Evolutionary conservation across 805 yeast species (phyloP).

Genomic region (Nakazawaea siamensis): DNA sequence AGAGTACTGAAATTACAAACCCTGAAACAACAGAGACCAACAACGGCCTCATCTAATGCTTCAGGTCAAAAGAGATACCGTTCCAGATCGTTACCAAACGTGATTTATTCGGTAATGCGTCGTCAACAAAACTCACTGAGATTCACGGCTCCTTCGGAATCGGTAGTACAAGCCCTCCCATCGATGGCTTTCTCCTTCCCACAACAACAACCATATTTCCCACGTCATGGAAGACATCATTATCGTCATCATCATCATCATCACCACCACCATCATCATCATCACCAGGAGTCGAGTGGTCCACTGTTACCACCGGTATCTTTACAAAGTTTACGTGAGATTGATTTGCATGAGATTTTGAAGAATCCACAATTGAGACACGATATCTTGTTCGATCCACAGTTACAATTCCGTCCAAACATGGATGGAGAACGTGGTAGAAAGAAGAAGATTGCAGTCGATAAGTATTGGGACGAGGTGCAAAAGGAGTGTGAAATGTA

Average conservation of each 20-base stretch:
- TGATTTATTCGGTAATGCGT: slow-evolving; percentile 6
- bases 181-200: slow-evolving; percentile 9
- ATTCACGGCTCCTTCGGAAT: slow-evolving; percentile 3
- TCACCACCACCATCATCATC: too few species aligned
- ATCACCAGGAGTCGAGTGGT: background rate
- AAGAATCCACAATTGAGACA: slow-evolving; percentile 90
- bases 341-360: slow-evolving; percentile 80
- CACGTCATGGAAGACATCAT: slow-evolving; percentile 19
- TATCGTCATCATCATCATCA: slow-evolving; percentile 20
- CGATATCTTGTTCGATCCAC: slow-evolving; percentile 88
- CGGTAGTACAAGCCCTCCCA: slow-evolving; percentile 7
- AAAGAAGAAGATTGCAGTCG: slow-evolving; percentile 66
- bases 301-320: slow-evolving; percentile 71
- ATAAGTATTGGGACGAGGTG: slow-evolving; percentile 77
- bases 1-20: too few species aligned
- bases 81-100: slow-evolving; percentile 11
- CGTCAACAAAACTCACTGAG: slow-evolving; percentile 4
- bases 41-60: too few species aligned
- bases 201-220: slow-evolving; percentile 9
- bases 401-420: slow-evolving; percentile 84
- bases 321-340: slow-evolving; percentile 72
- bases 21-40: too few species aligned
- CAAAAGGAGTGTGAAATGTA: slow-evolving; percentile 54
- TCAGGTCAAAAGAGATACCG: slow-evolving; percentile 5
- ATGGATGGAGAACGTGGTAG: slow-evolving; percentile 86